A percentile compares a stretch with the other conserved stretches of the same genome.
Evolutionary conservation across 108 stramenopile species (phyloP).

Genomic region (Cyclotella choctawhatcheeana): DNA sequence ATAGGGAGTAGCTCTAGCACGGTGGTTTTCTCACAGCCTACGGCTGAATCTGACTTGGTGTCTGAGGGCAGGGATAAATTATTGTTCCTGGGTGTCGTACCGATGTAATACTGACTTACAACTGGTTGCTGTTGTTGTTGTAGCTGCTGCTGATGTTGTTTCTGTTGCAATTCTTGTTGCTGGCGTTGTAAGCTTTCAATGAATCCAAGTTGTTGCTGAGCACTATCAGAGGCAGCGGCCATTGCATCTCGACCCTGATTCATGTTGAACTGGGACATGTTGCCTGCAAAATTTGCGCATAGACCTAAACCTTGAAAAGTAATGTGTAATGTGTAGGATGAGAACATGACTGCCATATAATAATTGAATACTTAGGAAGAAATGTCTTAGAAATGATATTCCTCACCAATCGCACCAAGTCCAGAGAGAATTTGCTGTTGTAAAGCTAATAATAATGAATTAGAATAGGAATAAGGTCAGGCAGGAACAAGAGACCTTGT

Average conservation of each 20-base stretch:
- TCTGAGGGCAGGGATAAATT: background rate
- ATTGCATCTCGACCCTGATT: constrained; percentile 19
- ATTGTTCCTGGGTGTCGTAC: too few relatives aligned
- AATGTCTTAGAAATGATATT: too few relatives aligned
- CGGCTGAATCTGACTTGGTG: background rate
- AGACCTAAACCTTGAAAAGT: constrained; percentile 5
- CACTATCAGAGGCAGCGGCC: constrained; percentile 24
- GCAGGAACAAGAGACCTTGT: too few relatives aligned
- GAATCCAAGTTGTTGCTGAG: constrained; percentile 40
- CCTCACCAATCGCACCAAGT: constrained; percentile 11
- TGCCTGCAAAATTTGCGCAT: constrained; percentile 7
- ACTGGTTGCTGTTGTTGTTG: too few relatives aligned
- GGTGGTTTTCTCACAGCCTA: constrained; percentile 13
- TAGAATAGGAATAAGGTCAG: too few relatives aligned
- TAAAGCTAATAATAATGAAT: constrained; percentile 12
- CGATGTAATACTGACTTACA: too few relatives aligned
- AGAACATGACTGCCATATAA: too few relatives aligned
- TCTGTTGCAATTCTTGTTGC: constrained; percentile 29
- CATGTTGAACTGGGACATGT: background rate
- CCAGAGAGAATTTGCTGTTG: constrained; percentile 36
- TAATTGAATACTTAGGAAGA: too few relatives aligned
- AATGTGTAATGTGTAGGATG: background rate
- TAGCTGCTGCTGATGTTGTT: constrained; percentile 51
- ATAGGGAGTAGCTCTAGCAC: constrained; percentile 60
- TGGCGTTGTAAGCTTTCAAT: constrained; percentile 28